Evolutionary conservation across 352 stramenopile species (phyloP).

Genomic region (Globisporangium cederbergense): DNA sequence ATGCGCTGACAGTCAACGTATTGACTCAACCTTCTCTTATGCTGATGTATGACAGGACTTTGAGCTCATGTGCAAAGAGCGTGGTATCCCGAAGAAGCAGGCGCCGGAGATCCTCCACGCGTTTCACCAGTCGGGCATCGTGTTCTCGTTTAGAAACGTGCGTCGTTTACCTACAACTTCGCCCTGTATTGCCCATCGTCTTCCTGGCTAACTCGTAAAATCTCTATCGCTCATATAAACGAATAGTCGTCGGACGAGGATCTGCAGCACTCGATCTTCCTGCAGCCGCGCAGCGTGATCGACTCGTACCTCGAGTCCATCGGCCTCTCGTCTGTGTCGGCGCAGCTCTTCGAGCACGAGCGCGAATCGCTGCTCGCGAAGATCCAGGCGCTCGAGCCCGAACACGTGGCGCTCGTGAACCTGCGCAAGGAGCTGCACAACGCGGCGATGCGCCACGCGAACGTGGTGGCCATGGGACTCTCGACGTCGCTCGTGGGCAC

Average conservation of each 20-base stretch:
- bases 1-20: too few relatives aligned
- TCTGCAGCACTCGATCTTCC: slow-evolving; percentile 70
- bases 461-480: slow-evolving; percentile 47
- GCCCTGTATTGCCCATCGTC: neutral
- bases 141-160: slow-evolving; percentile 80
- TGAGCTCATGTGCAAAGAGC: slow-evolving; percentile 57
- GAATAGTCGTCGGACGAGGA: slow-evolving; percentile 53
- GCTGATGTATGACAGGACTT: slow-evolving; percentile 34
- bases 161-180: neutral
- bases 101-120: slow-evolving; percentile 65
- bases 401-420: slow-evolving; percentile 65
- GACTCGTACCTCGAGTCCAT: slow-evolving; percentile 79
- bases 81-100: slow-evolving; percentile 85
- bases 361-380: slow-evolving; percentile 58
- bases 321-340: slow-evolving; percentile 61
- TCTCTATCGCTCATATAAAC: too few relatives aligned
- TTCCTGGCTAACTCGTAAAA: neutral
- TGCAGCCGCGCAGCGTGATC: slow-evolving; percentile 76
- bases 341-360: slow-evolving; percentile 64
- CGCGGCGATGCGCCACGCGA: slow-evolving; percentile 57
- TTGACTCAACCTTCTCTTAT: too few relatives aligned
- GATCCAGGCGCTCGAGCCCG: slow-evolving; percentile 64
- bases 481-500: slow-evolving; percentile 64
- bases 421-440: slow-evolving; percentile 59
- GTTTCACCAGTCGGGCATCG: slow-evolving; percentile 72